Base-by-base conservation (phyloP, 495 filamentous ascomycete genomes). In the Podospora pseudoanserina region DNA sequence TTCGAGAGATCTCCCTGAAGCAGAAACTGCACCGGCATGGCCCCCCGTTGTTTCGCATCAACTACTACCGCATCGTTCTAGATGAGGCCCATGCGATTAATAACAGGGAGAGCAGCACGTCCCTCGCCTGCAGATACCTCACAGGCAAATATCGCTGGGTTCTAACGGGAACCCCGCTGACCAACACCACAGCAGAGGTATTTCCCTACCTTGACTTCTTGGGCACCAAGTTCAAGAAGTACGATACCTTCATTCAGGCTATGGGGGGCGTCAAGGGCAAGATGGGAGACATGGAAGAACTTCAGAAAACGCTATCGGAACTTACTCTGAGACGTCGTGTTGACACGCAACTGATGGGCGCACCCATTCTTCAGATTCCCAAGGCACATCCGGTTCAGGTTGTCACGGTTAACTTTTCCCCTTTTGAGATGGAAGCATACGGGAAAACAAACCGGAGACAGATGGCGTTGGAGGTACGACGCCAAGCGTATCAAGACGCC, bases 61-160 rank as follows among this genome's bases (percentile, higher is more conserved):
- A 79, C 0, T 90, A 81, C 68, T 77, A 82, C 20, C 79, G 88
- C 1, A 79, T 91, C 0, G 79, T 89, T 13, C 79, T 89, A 0
- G 87, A 90, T 65, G 89, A 90, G 71, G 86, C 83, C 0, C 88
- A 90, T 65, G 70, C 72, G 0, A 92, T 92, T 72, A 91, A 89
- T 61, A 91, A 91, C 68, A 74, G 79, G 26, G 60, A 72, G 0
- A 70, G 60, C 28, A 76, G 73, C 71, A 65, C 84, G 3, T 85
- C 83, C 0, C 75, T 83, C 1, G 86, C 87, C 4, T 88, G 88
- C 65, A 74, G 83, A 9, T 80, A 75, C 4, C 73, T 93, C 0
- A 79, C 76, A 57, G 84, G 80, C 1, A 76, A 81, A 15, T 78
- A 85, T 66, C 82, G 85, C 49, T 92, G 90, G 89, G 78, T 83